Conservation (phyloP, 2,329 filamentous ascomycete genomes). For the Aspergillus fijiensis region DNA sequence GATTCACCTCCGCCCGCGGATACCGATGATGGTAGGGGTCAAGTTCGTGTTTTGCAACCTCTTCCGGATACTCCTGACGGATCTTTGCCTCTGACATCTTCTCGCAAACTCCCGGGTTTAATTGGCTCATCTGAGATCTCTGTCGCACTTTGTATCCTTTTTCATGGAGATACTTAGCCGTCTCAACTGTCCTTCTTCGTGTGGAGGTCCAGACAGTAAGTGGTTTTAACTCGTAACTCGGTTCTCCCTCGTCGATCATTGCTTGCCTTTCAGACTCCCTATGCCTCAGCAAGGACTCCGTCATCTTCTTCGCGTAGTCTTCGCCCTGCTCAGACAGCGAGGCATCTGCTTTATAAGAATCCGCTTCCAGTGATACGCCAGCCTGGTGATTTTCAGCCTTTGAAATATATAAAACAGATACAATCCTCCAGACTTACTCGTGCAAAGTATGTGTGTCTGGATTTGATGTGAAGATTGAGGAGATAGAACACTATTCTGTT, state of each 20-base stretch:
- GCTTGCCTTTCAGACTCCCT: conserved; percentile 76
- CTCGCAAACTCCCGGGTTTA: conserved; percentile 95
- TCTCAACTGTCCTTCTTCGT: conserved; percentile 84
- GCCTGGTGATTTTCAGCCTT: conserved; percentile 45
- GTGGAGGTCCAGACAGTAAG: conserved; percentile 95
- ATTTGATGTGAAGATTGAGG: conserved; percentile 95
- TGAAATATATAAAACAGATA: not conserved
- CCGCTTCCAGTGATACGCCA: conserved; percentile 81
- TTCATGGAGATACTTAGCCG: conserved; percentile 74
- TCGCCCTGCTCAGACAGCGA: conserved; percentile 76
- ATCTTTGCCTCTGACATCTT: conserved; percentile 85
- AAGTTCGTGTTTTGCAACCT: conserved; percentile 86
- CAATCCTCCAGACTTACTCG: conserved; percentile 49
- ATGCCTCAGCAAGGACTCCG: conserved; percentile 76
- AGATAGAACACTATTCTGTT: conserved; percentile 98
- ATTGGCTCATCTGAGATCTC: conserved; percentile 92
- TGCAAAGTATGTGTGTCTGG: conserved; percentile 88
- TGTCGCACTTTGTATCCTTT: conserved; percentile 84
- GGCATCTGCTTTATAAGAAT: conserved; percentile 89
- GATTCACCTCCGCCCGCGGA: conserved; percentile 79
- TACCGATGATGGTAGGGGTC: conserved; percentile 98
- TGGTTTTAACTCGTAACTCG: conserved; percentile 69
- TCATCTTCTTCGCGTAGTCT: conserved; percentile 82
- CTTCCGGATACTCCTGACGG: conserved; percentile 78
- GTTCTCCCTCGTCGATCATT: conserved; percentile 66